Conservation (phyloP, 1,139 yeast species). For the Hansenula lynferdii region DNA sequence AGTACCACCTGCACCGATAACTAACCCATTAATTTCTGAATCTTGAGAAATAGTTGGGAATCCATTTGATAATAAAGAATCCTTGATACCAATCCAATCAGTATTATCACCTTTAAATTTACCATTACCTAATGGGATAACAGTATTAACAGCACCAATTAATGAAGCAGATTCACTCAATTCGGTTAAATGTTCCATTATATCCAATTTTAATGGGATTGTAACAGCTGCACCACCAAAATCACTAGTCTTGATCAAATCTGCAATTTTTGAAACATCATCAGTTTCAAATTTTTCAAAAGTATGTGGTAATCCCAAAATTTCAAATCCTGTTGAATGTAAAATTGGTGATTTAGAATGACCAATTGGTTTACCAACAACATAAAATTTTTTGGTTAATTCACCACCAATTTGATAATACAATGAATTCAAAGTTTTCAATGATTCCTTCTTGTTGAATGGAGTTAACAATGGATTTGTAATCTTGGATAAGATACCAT, state of each 20-base stretch:
- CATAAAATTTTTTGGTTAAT: slow-evolving; percentile 55
- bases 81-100: slow-evolving; percentile 87
- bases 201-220: slow-evolving; percentile 81
- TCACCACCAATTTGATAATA: slow-evolving; percentile 53
- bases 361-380: slow-evolving; percentile 77
- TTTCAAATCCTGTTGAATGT: slow-evolving; percentile 72
- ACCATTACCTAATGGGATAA: slow-evolving; percentile 52
- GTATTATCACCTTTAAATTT: slow-evolving; percentile 83
- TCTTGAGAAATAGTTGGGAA: slow-evolving; percentile 38
- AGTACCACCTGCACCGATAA: slow-evolving; percentile 97
- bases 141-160: slow-evolving; percentile 94
- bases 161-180: slow-evolving; percentile 66
- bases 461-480: slow-evolving; percentile 78
- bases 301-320: slow-evolving; percentile 72
- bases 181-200: slow-evolving; percentile 59
- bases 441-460: slow-evolving; percentile 72
- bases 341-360: slow-evolving; percentile 88
- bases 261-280: slow-evolving; percentile 46
- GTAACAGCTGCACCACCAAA: slow-evolving; percentile 94
- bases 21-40: slow-evolving; percentile 51
- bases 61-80: slow-evolving; percentile 60
- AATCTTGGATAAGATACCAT: slow-evolving; percentile 77
- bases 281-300: slow-evolving; percentile 68
- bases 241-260: slow-evolving; percentile 39
- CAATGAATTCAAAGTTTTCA: slow-evolving; percentile 56